Conservation (phyloP, 2,329 filamentous ascomycete genomes). For the Xylaria sp. region DNA sequence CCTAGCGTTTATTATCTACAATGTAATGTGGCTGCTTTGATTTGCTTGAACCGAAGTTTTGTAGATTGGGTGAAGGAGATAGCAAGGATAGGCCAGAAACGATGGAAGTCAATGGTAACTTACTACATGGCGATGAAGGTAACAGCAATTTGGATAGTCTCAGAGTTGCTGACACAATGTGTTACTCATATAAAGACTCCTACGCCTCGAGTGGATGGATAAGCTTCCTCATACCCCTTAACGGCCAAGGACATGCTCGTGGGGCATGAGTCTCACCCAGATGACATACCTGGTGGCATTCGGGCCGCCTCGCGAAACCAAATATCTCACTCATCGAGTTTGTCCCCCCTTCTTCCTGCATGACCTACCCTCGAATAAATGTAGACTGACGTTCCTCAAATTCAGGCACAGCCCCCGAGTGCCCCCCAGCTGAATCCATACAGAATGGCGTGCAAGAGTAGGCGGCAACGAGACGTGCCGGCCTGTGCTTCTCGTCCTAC, state of each 20-base stretch:
- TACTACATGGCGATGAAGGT: not conserved
- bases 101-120: not conserved
- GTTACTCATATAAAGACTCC: not conserved
- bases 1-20: not conserved
- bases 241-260: not conserved
- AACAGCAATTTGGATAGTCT: not conserved
- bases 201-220: not conserved
- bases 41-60: not conserved
- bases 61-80: not conserved
- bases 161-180: slow-evolving; percentile 4
- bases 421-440: not conserved
- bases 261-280: not conserved
- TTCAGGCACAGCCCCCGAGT: not conserved
- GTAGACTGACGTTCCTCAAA: not conserved
- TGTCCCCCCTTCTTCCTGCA: not conserved
- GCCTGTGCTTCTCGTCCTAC: slow-evolving; percentile 10
- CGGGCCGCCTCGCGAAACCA: not conserved
- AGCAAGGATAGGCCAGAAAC: not conserved
- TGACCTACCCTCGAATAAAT: not conserved
- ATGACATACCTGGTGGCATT: not conserved
- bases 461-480: not conserved
- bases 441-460: not conserved
- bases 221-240: not conserved
- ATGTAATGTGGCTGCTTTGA: not conserved
- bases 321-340: not conserved